Base-by-base conservation (phyloP, 2,329 filamentous ascomycete species). In the Fusarium lateritium region DNA sequence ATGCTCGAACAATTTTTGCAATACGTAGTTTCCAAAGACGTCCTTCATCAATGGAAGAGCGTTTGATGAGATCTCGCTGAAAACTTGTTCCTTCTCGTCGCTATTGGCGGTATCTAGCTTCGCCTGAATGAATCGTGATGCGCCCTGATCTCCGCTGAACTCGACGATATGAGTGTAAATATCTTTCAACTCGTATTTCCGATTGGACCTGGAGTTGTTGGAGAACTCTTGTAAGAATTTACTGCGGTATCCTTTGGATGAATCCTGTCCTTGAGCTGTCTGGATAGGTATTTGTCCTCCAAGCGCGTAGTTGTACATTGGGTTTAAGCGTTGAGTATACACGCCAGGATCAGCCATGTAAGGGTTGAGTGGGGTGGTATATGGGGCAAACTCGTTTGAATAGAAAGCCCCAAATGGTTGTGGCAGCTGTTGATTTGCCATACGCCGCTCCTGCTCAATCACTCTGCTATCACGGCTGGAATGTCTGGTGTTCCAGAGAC, bases 1-100 rank as follows among this genome's bases (percentile, higher is more conserved):
- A 78, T 98, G 94, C 78, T 98, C 95, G 67, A 98, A 98, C 77
- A 98, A 91, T 78, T 98, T 98, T 76, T 99, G 96, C 39, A 98
- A 94, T 36, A 99, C 96, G 76, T 98, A 99, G 79, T 99, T 99
- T 55, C 96, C 96, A 76, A 98, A 99, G 0, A 98, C 91, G 78
- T 98, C 96, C 45, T 91, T 95, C 94, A 97, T 98, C 47, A 99
- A 83, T 75, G 95, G 94, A 31, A 97, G 80, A 2, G 92, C 89
- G 71, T 99, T 96, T 1, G 90, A 88, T 72, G 92, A 88, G 45
- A 99, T 94, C 79, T 98, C 96, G 1, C 86, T 85, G 83, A 98
- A 98, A 1, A 98, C 88, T 57, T 91, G 90, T 33, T 97, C 93
- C 80, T 98, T 98, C 76, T 98, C 95, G 65, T 98, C 96, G 74